Base-by-base conservation (phyloP, 2,329 filamentous ascomycete species). In the Elsinoe perseae region DNA sequence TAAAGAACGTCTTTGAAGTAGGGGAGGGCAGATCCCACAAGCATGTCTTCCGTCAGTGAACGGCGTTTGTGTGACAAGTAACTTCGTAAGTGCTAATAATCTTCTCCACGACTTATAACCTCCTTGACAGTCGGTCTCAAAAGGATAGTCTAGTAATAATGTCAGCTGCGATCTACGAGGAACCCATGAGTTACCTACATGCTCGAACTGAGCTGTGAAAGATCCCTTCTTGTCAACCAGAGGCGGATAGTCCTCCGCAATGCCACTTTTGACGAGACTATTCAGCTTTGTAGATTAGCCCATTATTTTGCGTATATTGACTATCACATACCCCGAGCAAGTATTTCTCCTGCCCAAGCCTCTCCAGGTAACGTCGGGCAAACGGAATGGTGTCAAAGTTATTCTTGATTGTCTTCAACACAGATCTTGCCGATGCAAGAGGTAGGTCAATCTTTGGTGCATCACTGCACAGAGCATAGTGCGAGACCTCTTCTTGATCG, bases 311-410 rank as follows among this genome's bases (percentile, higher is more conserved):
- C 21, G 57, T 21, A 34, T 23, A 43, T 20, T 44, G 27, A 44
- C 43, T 16, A 25, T 42, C 20, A 72, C 84, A 71, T 76, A 92
- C 87, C 44, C 91, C 91, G 6, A 95, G 78, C 34, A 95, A 80
- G 69, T 97, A 96, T 72, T 95, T 95, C 60, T 96, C 89, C 70
- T 95, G 88, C 23, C 92, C 91, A n/a, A 96, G 73, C 56, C 91
- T 85, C 73, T 96, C 91, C 59, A 97, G 77, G 69, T 95, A 96
- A 63, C 91, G 83, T 61, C 91, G 80, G 72, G 89, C 95, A 72
- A 90, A 97, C 1, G 90, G 90, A 63, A 97, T 73, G 1, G 90
- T 95, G 62, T 89, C 89, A 70, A 96, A 97, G 73, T 95, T 95
- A 79, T 95, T 95, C 74, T 89, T 93, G 71, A 97, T 96, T 28